Evolutionary conservation across 2,329 filamentous ascomycete species (phyloP).

Genomic region (Periconia sp.): DNA sequence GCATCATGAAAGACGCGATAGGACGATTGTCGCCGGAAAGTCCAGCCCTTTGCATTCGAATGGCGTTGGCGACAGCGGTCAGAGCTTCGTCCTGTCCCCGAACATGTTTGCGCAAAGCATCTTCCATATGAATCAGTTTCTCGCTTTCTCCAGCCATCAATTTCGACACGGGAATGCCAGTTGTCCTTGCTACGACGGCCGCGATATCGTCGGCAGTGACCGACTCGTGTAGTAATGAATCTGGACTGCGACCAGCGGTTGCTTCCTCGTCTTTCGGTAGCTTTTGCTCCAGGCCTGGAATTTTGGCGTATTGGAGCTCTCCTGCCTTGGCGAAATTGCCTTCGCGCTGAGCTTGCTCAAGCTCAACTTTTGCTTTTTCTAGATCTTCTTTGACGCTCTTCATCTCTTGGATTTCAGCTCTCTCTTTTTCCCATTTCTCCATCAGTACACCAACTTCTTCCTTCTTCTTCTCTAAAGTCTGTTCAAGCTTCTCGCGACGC

Average conservation of each 20-base stretch:
- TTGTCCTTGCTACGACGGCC: constrained; percentile 85
- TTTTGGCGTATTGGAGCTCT: constrained; percentile 86
- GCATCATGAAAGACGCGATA: constrained; percentile 94
- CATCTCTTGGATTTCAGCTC: constrained; percentile 81
- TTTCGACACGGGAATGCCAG: constrained; percentile 91
- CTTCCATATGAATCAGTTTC: constrained; percentile 95
- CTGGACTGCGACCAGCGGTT: constrained; percentile 35
- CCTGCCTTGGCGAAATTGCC: constrained; percentile 91
- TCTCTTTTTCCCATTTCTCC: constrained; percentile 88
- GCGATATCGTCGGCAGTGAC: constrained; percentile 97
- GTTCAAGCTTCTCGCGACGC: constrained; percentile 83
- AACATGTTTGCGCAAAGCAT: constrained; percentile 80
- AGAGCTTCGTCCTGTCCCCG: constrained; percentile 95
- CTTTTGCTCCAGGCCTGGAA: constrained; percentile 79
- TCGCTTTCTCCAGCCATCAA: constrained; percentile 93
- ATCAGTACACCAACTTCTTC: constrained; percentile 77
- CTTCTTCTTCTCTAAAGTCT: constrained; percentile 75
- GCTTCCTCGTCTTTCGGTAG: constrained; percentile 73
- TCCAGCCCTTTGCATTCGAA: constrained; percentile 91
- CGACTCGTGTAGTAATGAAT: constrained; percentile 83
- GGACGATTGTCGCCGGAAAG: constrained; percentile 90
- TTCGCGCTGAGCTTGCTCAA: constrained; percentile 85
- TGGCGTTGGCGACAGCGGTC: constrained; percentile 87
- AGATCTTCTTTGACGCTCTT: constrained; percentile 89
- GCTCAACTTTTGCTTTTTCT: constrained; percentile 81